Evolutionary conservation across 1,139 yeast species (phyloP), one percentile per base, ranked within the genome.

Genomic region (Kurtzmaniella quercitrusa): DNA sequence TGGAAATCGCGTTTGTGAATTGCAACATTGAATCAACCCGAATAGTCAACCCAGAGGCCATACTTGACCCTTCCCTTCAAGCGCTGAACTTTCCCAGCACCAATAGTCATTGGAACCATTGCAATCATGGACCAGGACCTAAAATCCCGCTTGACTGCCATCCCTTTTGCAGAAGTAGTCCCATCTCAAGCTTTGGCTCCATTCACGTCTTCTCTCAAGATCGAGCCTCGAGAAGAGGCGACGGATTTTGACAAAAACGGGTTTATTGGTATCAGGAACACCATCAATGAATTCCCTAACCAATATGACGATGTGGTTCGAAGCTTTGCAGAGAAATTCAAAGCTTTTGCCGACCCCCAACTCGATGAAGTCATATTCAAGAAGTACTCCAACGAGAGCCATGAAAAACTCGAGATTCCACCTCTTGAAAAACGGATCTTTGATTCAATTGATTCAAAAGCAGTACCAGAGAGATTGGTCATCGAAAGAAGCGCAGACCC

Each of bases 141-240:
- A 15, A 51, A 48, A 27, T 62, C 60, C 41, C 62, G 63, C 15
- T 50, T 64, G 38, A 50, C 61, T 15, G 54, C 59, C 5, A 57
- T 63, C 10, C 72, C 72, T 3, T 46, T 66, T 14, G 46, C 56
- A 15, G 66, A 63, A 44, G 50, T 66, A 14, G 46, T 66, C 12
- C 70, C 71, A 7, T 59, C 54, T 19, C 69, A 64, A 41, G 60
- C 55, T 25, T 29, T 63, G 6, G 60, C 61, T 2, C 58, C 65
- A 1, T 46, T 61, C 16, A 45, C 60, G 29, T 44, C 56, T 1
- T 40, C 57, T 4, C 10, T 34, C 40, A 16, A 23, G 21, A 33
- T 39, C 37, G 42, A 39, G 17, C 15, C 42, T 14, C 34, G 39
- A 10, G 42, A 48, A 3, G 53, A 46, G 14, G 37, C 48, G 25